Conservation (phyloP, 2,329 filamentous ascomycete genomes). For the Thermomyces lanuginosus region DNA sequence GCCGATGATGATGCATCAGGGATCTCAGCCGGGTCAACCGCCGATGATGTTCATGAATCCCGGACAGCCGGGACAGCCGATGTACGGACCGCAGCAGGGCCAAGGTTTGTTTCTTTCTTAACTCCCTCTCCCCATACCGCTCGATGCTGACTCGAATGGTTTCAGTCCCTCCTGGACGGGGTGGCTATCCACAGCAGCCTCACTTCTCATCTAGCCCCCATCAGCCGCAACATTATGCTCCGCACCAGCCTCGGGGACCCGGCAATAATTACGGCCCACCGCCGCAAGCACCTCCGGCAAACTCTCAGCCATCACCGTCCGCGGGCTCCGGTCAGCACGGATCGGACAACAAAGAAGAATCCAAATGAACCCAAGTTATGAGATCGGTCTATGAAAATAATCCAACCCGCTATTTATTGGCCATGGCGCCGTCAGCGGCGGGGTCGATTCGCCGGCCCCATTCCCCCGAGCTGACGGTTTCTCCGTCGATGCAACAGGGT, state of each 20-base stretch:
- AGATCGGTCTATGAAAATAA: no score
- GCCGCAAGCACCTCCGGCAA: constrained; percentile 28
- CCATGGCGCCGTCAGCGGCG: no score
- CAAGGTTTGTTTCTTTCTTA: constrained; percentile 47
- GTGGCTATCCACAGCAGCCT: constrained; percentile 44
- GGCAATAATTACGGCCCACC: constrained; percentile 40
- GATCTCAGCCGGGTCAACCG: constrained; percentile 75
- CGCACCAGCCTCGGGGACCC: constrained; percentile 38
- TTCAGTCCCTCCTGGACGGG: constrained; percentile 43
- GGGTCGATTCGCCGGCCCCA: no score
- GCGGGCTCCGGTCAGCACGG: constrained; percentile 23
- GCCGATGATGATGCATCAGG: constrained; percentile 87
- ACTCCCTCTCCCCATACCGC: constrained; percentile 1
- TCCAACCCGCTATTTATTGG: no score
- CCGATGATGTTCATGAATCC: constrained; percentile 59
- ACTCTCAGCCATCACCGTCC: constrained; percentile 19
- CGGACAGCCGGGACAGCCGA: constrained; percentile 57
- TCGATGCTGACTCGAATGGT: constrained; percentile 2
- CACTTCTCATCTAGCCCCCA: constrained; percentile 52
- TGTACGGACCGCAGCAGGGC: constrained; percentile 51
- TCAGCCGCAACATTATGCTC: constrained; percentile 45
- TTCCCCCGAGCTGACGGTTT: no score
- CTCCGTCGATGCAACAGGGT: no score
- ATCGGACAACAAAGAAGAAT: constrained; percentile 30
- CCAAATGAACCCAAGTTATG: constrained; percentile 25